Evolutionary conservation across 2,329 filamentous ascomycete genomes (phyloP).

Genomic region (Fusarium gaditjirri): DNA sequence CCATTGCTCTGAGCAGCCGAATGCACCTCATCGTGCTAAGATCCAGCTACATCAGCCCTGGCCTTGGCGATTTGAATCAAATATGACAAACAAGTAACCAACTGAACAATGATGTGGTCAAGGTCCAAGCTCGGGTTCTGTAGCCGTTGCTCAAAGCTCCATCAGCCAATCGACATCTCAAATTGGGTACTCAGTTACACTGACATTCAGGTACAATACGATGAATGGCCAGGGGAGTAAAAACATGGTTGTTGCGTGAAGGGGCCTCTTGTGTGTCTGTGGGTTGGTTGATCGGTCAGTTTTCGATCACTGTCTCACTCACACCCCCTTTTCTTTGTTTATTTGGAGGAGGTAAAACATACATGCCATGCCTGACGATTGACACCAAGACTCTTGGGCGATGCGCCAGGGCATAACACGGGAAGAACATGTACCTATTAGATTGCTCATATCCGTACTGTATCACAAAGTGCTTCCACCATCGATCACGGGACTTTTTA

Average conservation of each 20-base stretch:
- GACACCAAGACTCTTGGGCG: background rate
- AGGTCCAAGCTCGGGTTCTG: background rate
- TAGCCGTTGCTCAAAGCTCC: slow-evolving; percentile 12
- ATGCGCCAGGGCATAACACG: background rate
- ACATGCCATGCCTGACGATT: slow-evolving; percentile 8
- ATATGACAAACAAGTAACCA: background rate
- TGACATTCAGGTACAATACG: slow-evolving; percentile 17
- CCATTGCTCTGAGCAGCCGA: background rate
- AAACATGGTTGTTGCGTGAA: slow-evolving; percentile 16
- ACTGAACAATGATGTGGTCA: background rate
- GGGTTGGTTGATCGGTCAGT: slow-evolving; percentile 1
- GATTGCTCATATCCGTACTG: background rate
- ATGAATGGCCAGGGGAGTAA: slow-evolving; percentile 7
- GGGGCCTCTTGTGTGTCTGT: background rate
- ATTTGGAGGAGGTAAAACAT: background rate
- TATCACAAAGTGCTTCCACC: slow-evolving; percentile 22
- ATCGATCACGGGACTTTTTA: slow-evolving; percentile 18
- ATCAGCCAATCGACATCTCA: slow-evolving; percentile 1
- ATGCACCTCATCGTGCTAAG: background rate
- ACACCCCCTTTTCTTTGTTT: slow-evolving; percentile 17
- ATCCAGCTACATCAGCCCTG: background rate
- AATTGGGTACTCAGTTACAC: slow-evolving; percentile 4
- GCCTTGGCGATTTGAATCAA: background rate
- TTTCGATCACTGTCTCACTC: slow-evolving; percentile 5
- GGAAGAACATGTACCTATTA: background rate